Conservation (phyloP, 352 stramenopile genomes). For the Phytophthora foliorum region DNA sequence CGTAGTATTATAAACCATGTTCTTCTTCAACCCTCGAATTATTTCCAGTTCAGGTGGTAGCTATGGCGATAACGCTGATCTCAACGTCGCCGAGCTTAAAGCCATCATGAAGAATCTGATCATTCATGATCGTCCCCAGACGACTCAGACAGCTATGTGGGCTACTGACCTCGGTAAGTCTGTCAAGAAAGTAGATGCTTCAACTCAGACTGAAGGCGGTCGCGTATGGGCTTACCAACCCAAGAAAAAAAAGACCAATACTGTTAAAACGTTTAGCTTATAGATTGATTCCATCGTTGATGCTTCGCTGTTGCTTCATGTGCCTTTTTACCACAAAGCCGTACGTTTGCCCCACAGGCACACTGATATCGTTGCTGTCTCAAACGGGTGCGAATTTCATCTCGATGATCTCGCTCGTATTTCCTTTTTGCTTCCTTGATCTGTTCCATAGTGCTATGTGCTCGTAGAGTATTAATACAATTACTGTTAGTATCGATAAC, state of each 20-base stretch:
- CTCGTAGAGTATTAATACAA: too few species aligned
- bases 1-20: too few species aligned
- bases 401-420: too few species aligned
- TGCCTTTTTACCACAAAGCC: too few species aligned
- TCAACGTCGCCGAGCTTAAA: conserved; percentile 24
- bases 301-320: too few species aligned
- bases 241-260: conserved; percentile 19
- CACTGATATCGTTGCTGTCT: too few species aligned
- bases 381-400: too few species aligned
- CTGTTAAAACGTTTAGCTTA: conserved; percentile 25
- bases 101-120: conserved; percentile 27
- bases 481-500: too few species aligned
- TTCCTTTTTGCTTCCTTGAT: too few species aligned
- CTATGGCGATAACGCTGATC: conserved; percentile 34
- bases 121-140: background rate
- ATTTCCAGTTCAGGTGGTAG: conserved; percentile 29
- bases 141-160: background rate
- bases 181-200: conserved; percentile 15
- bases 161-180: conserved; percentile 20
- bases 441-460: too few species aligned
- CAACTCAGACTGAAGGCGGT: conserved; percentile 20
- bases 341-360: too few species aligned
- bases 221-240: conserved; percentile 20
- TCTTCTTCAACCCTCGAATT: conserved; percentile 30
- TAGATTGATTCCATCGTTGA: too few species aligned